phyloP scores from a whole-genome alignment of 495 filamentous ascomycete genomes.

The Penicillium roqueforti region DNA sequence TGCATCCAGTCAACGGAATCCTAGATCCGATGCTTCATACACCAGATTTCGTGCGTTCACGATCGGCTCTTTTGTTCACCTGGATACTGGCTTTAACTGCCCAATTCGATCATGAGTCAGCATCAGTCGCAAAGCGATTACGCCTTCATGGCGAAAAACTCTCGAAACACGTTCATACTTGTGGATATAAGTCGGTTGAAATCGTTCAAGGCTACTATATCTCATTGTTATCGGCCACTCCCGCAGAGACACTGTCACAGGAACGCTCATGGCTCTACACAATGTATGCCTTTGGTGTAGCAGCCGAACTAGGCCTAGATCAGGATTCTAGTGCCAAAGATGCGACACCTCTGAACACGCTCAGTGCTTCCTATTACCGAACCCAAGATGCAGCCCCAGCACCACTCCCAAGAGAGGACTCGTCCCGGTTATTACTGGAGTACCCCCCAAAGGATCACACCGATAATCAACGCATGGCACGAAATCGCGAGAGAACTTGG shows the following conservation, averaged over 20 bases:
- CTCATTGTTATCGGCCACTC: slow-evolving; percentile 24
- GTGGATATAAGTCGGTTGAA: slow-evolving; percentile 59
- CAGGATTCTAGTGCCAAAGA: slow-evolving; percentile 5
- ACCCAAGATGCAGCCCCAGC: not conserved
- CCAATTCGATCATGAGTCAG: slow-evolving; percentile 52
- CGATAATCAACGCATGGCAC: slow-evolving; percentile 10
- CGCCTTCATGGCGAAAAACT: slow-evolving; percentile 57
- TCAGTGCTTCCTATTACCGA: not conserved
- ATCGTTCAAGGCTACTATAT: slow-evolving; percentile 47
- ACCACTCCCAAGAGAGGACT: not conserved
- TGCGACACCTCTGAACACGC: not conserved
- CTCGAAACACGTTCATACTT: slow-evolving; percentile 52
- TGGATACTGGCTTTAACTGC: slow-evolving; percentile 59
- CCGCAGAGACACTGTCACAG: slow-evolving; percentile 19
- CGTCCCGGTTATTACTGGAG: not conserved
- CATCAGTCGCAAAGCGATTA: slow-evolving; percentile 52
- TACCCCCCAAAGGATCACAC: not conserved
- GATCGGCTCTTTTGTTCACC: slow-evolving; percentile 60
- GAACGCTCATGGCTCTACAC: slow-evolving; percentile 29
- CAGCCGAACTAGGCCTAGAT: slow-evolving; percentile 24
- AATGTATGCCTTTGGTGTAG: slow-evolving; percentile 27
- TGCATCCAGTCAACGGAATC: slow-evolving; percentile 62
- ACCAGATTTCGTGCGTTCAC: slow-evolving; percentile 53
- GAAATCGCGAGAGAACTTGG: slow-evolving; percentile 28
- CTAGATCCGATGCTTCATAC: slow-evolving; percentile 59